Evolutionary conservation across 441 rosid genomes (phyloP), one percentile per base, ranked within the genome.

Genomic region (Gossypium aridum): DNA sequence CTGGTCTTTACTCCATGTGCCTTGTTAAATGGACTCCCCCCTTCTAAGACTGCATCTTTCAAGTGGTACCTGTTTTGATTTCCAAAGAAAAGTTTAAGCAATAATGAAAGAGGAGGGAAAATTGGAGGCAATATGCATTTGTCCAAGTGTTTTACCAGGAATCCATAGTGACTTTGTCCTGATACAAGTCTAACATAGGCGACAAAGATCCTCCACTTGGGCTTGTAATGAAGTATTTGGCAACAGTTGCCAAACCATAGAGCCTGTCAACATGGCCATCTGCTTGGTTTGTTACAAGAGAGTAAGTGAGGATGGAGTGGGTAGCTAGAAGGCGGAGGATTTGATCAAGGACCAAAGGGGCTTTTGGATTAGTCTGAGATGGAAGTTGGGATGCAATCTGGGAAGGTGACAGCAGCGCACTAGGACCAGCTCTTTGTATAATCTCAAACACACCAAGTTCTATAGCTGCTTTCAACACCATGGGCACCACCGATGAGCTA

Each of bases 261-360:
- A 83, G 67, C 64, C 62, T 71, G 22, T 56, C 25, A 70, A 72
- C 68, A 45, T 56, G 77, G 20, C 67, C 63, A 37, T 75, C 75
- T 1, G 63, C 45, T 2, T 82, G 47, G 20, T 73, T 71, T 26
- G 59, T 37, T 71, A 53, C 72, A 62, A 79, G 76, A 55, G 83
- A 81, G 79, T 78, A 80, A 0, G 84, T 76, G 53, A 85, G 72
- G 56, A 86, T 72, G 2, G 84, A 80, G 67, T 84, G 81, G 64
- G 86, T 81, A 1, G 87, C 81, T 0, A 87, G 82, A 62, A 83
- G 87, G 61, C 80, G 76, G 64, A 89, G 91, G 73, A 87, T 80
- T 17, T 83, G 79, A 39, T 79, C 80, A 6, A 85, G 76, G 43
- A 64, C n/a, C 2, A 51, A 8, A n/a, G 72, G 73, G 66, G 83